Base-by-base conservation (phyloP, 169 alveolate species). In the Plasmodium inui region DNA sequence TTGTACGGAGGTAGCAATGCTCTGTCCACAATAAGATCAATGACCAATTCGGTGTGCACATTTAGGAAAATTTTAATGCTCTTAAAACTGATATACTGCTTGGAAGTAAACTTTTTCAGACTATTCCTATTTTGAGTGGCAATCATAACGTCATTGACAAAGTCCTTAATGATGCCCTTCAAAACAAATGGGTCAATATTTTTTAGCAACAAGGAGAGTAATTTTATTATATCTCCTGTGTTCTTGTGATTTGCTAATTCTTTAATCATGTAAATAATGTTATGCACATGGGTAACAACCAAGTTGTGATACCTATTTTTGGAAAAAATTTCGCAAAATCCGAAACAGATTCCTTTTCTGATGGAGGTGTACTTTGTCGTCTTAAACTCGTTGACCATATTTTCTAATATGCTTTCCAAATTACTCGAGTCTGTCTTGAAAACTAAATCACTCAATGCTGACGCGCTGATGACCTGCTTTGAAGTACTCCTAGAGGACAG, bases 321-420 rank as follows among this genome's bases (percentile, higher is more conserved):
- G 30, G 95, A 91, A 82, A 91, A 91, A 44, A 91, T 91, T 91
- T 91, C 95, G 50, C 74, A 82, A 91, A 82, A 81, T 82, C 95
- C 95, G 14, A 91, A 71, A 1, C 92, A 80, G 14, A 91, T 82
- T 22, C 95, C 95, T 46, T 81, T 91, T 46, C 70, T 91, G 34
- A 91, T 91, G 30, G 95, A 80, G 39, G 67, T 71, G 71, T 46
- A 41, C 76, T 91, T 91, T 8, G 92, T 82, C 14, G 84, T 81
- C 28, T 91, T 91, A 82, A 82, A 91, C 10, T 91, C 95, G 34
- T 82, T 82, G 8, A 91, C 67, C 92, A 91, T 80, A 70, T 91
- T 81, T 28, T 91, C 85, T 82, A 91, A 46, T n/a, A 91, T 91
- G 3, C 73, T 44, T 71, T 82, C 84, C 74, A 91, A 82, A 19